Base-by-base conservation (phyloP, 2,329 filamentous ascomycete species). In the Clonostachys rosea region DNA sequence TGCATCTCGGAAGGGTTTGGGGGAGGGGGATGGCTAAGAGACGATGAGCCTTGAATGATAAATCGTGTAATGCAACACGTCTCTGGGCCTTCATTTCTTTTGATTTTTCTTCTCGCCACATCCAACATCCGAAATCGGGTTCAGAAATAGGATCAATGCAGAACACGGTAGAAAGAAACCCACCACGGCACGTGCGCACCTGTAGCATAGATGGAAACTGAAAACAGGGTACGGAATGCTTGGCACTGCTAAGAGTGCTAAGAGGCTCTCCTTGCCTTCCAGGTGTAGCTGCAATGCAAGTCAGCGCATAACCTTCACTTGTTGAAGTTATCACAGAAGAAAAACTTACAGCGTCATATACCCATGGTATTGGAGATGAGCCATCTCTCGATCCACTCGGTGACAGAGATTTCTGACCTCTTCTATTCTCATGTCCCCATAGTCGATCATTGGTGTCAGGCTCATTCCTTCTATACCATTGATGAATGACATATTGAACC, bases 401-500 rank as follows among this genome's bases (percentile, higher is more conserved):
- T 74, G 67, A 42, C 84, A 72, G 35, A 95, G 70, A 30, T 75
- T 73, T 47, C 74, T 69, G 42, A 95, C 84, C 50, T 87, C 73
- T 45, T 81, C 79, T 40, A 84, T 73, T 5, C 49, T 57, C 57
- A 62, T 61, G 49, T 84, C 54, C 16, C 63, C 48, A 36, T 61
- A 57, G 45, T 67, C 78, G 41, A 80, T 84, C 59, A 96, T 76
- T 8, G 91, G 86, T 35, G 78, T 86, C 57, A 94, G 65, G 53
- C 84, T 86, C 57, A 95, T 72, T 12, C 84, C 83, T 56, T 90
- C 81, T 44, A 95, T 67, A 24, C 87, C 86, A 59, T 88, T 81
- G 11, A 78, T 83, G 55, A 96, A 73, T 37, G 83, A 85, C 20
- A 92, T 71, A 59, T 92, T 91, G 67, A 95, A 95, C 87, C 89